phyloP scores from a whole-genome alignment of 176 grass and related monocot species.

The Avena eriantha region DNA sequence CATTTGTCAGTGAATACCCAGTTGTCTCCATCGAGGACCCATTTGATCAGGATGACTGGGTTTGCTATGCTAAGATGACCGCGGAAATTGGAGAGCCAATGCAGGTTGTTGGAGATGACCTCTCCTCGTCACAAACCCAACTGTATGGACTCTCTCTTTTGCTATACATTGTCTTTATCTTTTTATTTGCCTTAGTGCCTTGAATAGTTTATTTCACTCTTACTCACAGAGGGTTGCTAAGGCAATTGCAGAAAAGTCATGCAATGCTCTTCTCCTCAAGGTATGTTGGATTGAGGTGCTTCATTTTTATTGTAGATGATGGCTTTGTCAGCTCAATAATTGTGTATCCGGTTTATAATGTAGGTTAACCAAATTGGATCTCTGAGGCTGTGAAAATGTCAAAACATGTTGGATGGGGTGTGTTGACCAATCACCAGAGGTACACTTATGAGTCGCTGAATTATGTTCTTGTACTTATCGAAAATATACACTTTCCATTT shows the following conservation, averaged over 20 bases:
- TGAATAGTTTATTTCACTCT: neutral
- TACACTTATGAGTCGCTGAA: neutral
- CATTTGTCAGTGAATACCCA: too few species aligned
- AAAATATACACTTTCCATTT: constrained; percentile 1
- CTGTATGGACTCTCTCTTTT: constrained; percentile 45
- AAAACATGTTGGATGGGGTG: constrained; percentile 75
- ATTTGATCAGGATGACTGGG: constrained; percentile 96
- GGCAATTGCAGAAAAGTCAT: constrained; percentile 84
- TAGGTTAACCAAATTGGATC: constrained; percentile 95
- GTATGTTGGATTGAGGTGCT: constrained; percentile 23
- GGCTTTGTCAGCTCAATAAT: neutral
- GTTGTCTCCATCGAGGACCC: constrained; percentile 92
- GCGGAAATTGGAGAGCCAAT: constrained; percentile 82
- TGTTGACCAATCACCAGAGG: constrained; percentile 90
- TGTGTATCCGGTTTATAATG: neutral
- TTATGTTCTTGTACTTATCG: neutral
- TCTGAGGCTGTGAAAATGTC: constrained; percentile 88
- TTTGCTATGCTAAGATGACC: constrained; percentile 81
- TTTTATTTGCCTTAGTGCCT: neutral
- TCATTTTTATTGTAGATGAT: neutral
- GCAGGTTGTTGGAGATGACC: constrained; percentile 90
- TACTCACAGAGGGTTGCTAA: constrained; percentile 70
- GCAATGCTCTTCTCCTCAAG: constrained; percentile 94
- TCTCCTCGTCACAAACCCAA: constrained; percentile 94
- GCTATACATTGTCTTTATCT: neutral